Evolutionary conservation across 306 rosid species (phyloP).

Genomic region (Oxytropis ochrocephala): DNA sequence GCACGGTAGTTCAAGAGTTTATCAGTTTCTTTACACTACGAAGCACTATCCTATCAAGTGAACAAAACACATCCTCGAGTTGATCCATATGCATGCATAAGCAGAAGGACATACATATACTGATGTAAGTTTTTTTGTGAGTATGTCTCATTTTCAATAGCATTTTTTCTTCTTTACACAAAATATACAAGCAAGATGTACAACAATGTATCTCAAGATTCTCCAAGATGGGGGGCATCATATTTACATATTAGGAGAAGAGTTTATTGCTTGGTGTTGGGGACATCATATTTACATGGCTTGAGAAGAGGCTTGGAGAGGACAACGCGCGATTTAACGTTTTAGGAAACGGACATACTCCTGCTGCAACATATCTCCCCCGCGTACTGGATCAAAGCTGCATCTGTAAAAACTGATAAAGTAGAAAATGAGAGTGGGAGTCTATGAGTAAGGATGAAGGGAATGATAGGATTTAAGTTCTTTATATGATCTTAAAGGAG

Average conservation of each 20-base stretch:
- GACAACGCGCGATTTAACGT: constrained; percentile 26
- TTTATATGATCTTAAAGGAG: constrained; percentile 8
- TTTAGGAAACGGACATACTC: constrained; percentile 62
- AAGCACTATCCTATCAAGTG: not conserved
- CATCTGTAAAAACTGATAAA: constrained; percentile 63
- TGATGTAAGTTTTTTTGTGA: not conserved
- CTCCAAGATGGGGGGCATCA: constrained; percentile 10
- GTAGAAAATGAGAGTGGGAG: not conserved
- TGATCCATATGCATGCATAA: not conserved
- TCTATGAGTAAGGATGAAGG: not conserved
- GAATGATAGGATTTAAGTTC: not conserved
- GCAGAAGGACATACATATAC: not conserved
- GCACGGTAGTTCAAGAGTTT: not conserved
- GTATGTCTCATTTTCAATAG: not conserved
- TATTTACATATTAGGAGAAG: constrained; percentile 30
- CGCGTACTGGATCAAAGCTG: constrained; percentile 60
- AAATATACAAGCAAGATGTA: constrained; percentile 5
- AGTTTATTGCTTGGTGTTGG: constrained; percentile 10
- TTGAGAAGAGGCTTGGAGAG: not conserved
- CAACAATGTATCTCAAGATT: constrained; percentile 21
- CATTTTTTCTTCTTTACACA: not conserved
- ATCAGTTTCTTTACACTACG: not conserved
- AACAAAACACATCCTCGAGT: not conserved
- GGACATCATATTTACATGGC: constrained; percentile 37
- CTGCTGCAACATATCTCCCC: constrained; percentile 73